Percentiles rank a stretch among this genome's conserved stretches.
These are phyloP conservation scores for Clathrus columnatus DNA, from an alignment of 768 basidiomycete species.

Conservation along the genomic window DNA sequence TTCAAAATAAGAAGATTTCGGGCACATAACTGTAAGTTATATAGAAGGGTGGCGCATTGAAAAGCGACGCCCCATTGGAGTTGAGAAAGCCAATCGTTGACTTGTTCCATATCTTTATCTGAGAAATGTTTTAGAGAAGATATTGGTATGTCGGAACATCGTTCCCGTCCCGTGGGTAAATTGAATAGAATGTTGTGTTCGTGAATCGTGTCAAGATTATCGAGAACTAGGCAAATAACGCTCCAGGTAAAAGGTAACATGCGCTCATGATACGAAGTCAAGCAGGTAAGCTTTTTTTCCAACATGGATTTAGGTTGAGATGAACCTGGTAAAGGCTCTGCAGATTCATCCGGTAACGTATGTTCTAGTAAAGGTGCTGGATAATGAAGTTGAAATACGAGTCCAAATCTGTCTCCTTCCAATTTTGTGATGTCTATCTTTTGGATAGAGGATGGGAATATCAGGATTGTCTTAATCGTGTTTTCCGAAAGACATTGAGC, in stretches of 20 bases:
- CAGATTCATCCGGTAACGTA: neutral
- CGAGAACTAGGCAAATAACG: constrained; percentile 42
- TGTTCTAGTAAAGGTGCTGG: neutral
- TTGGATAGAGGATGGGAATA: constrained; percentile 28
- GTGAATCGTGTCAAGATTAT: constrained; percentile 21
- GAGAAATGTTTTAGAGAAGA: constrained; percentile 41
- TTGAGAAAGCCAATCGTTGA: constrained; percentile 25
- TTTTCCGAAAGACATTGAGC: neutral
- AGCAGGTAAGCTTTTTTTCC: constrained; percentile 1
- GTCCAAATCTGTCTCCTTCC: constrained; percentile 29
- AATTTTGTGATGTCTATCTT: constrained; percentile 20
- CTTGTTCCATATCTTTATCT: constrained; percentile 20
- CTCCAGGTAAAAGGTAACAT: constrained; percentile 46
- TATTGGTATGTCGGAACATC: constrained; percentile 28
- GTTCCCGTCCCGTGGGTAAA: constrained; percentile 26
- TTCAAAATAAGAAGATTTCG: constrained; percentile 40
- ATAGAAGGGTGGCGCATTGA: constrained; percentile 41
- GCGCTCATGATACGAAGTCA: constrained; percentile 25
- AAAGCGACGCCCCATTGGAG: constrained; percentile 49
- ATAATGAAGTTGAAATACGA: constrained; percentile 28
- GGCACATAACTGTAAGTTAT: constrained; percentile 36
- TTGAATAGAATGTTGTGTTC: constrained; percentile 32
- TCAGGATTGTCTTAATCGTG: neutral
- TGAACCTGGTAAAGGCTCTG: neutral
- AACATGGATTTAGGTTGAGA: neutral